A percentile compares a stretch with the other conserved stretches of the same genome.
Conservation (phyloP, 495 filamentous ascomycete genomes). For the Aspergillus sclerotiicarbonarius region DNA sequence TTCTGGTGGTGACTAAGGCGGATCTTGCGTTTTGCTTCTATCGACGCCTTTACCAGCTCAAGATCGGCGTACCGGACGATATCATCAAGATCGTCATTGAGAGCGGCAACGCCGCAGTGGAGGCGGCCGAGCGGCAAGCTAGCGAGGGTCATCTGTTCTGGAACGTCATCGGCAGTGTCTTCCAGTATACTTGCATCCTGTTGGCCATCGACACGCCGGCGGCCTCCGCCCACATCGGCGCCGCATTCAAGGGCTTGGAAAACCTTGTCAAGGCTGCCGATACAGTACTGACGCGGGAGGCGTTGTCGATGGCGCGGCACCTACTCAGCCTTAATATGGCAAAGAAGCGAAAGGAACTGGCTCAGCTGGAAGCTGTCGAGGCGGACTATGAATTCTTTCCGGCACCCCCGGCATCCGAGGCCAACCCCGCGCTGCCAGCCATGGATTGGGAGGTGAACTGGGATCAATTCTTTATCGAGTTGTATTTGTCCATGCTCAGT, state of each 20-base stretch:
- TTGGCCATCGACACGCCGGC: constrained; percentile 30
- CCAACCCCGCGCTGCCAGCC: constrained; percentile 17
- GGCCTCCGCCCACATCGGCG: constrained; percentile 20
- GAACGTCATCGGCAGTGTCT: constrained; percentile 36
- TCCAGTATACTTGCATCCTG: constrained; percentile 30
- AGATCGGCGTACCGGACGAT: constrained; percentile 22
- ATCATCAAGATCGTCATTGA: constrained; percentile 24
- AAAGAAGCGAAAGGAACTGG: constrained; percentile 31
- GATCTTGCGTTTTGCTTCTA: constrained; percentile 36
- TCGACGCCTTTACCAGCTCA: constrained; percentile 31
- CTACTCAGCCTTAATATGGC: constrained; percentile 28
- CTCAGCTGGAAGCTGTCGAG: constrained; percentile 32
- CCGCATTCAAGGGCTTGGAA: constrained; percentile 29
- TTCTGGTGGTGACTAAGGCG: constrained; percentile 30
- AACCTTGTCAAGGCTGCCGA: constrained; percentile 28
- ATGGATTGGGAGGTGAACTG: constrained; percentile 25
- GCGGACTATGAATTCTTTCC: constrained; percentile 18
- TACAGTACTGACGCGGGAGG: constrained; percentile 29
- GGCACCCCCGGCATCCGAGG: constrained; percentile 12
- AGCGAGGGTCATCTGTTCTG: constrained; percentile 30
- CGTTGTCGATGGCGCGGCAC: constrained; percentile 31
- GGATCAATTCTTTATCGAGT: constrained; percentile 32
- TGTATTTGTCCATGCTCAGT: constrained; percentile 27
- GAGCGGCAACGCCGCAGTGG: constrained; percentile 24
- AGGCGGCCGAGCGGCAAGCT: constrained; percentile 26